A percentile compares a stretch with the other conserved stretches of the same genome.
These are phyloP conservation scores for Uncinocarpus reesii DNA, from an alignment of 2,329 filamentous ascomycete genomes.

Conservation along the genomic window DNA sequence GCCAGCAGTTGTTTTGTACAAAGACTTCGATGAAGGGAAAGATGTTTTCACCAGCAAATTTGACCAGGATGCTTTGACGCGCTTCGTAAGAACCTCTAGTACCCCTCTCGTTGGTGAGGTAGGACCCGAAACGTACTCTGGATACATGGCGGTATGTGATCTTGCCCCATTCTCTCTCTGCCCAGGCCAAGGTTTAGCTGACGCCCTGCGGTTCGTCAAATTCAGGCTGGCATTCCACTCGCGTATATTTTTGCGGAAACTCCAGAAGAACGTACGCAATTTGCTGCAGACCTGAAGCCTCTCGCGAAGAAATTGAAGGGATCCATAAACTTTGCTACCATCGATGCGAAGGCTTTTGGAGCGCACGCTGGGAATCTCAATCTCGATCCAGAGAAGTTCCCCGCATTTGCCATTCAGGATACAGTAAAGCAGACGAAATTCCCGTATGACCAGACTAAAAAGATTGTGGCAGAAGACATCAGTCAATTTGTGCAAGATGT, in stretches of 20 bases:
- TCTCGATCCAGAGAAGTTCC: conserved; percentile 90
- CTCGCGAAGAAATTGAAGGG: conserved; percentile 88
- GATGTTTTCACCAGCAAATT: conserved; percentile 71
- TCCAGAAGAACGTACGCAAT: conserved; percentile 71
- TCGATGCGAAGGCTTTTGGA: conserved; percentile 87
- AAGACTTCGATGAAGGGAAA: conserved; percentile 96
- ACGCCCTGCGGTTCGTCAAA: background rate
- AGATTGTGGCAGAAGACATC: conserved; percentile 64
- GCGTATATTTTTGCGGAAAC: conserved; percentile 97
- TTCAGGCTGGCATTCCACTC: conserved; percentile 69
- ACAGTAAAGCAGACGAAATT: conserved; percentile 93
- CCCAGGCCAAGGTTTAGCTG: background rate
- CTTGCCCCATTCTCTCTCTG: background rate
- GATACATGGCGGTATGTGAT: conserved; percentile 70
- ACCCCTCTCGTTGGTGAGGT: conserved; percentile 92
- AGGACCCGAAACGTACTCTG: conserved; percentile 89
- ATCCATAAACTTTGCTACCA: conserved; percentile 93
- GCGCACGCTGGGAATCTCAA: conserved; percentile 95
- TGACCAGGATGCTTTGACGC: conserved; percentile 65
- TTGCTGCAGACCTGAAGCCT: conserved; percentile 68
- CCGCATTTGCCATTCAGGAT: conserved; percentile 95
- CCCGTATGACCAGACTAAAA: conserved; percentile 76
- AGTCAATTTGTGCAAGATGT: conserved; percentile 78
- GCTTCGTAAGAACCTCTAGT: conserved; percentile 73
- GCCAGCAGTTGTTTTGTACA: conserved; percentile 87